Evolutionary conservation across 192 early-diverging fungal species (phyloP).

Genomic region (Gaertneriomyces sp.): DNA sequence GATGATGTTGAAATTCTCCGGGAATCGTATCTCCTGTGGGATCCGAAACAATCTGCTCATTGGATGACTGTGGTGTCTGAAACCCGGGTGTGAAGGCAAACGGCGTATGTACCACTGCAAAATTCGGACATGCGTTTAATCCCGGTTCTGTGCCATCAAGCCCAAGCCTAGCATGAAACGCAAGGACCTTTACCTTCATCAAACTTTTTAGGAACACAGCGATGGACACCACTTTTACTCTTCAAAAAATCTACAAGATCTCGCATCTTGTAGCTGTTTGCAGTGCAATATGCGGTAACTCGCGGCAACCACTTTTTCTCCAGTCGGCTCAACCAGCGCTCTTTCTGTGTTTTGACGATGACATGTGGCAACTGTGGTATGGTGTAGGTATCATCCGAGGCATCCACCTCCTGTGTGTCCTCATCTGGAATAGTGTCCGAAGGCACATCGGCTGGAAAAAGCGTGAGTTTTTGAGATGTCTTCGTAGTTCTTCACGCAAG

Average conservation of each 20-base stretch:
- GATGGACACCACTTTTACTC: slow-evolving; percentile 33
- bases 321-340: slow-evolving; percentile 62
- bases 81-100: too few species aligned
- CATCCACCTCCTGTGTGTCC: background rate
- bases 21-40: background rate
- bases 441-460: slow-evolving; percentile 75
- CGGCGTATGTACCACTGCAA: background rate
- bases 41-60: slow-evolving; percentile 8
- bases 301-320: slow-evolving; percentile 58
- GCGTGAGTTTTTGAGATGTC: slow-evolving; percentile 84
- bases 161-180: background rate
- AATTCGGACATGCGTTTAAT: background rate
- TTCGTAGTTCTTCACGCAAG: slow-evolving; percentile 70
- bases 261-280: slow-evolving; percentile 59
- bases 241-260: slow-evolving; percentile 52
- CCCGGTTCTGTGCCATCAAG: background rate
- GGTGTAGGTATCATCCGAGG: slow-evolving; percentile 10
- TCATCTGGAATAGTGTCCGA: background rate
- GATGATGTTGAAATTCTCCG: slow-evolving; percentile 2
- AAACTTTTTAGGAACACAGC: slow-evolving; percentile 40
- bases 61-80: too few species aligned
- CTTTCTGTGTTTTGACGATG: slow-evolving; percentile 33
- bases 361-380: slow-evolving; percentile 37
- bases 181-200: slow-evolving; percentile 35
- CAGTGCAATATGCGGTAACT: slow-evolving; percentile 75